phyloP scores from a whole-genome alignment of 441 rosid species.

The Erodium moschatum region DNA sequence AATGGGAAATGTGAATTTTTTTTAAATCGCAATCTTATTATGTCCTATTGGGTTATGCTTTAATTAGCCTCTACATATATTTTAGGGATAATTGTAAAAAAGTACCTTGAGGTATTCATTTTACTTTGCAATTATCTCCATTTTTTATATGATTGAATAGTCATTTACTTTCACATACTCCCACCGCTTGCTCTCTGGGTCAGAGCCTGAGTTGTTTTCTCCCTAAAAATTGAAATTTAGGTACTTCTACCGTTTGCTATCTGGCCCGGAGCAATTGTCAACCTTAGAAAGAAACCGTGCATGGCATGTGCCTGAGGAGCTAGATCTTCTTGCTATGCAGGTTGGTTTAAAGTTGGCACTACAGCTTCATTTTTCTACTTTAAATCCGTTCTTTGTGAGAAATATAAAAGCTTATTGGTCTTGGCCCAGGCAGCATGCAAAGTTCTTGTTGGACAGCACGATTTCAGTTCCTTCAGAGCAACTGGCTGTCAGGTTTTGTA shows the following conservation, averaged over 20 bases:
- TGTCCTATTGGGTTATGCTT: neutral
- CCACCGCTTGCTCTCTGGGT: neutral
- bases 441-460: constrained; percentile 76
- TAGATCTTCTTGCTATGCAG: constrained; percentile 71
- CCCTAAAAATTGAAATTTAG: constrained; percentile 29
- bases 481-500: constrained; percentile 78
- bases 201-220: neutral
- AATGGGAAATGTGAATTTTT: neutral
- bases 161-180: neutral
- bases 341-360: constrained; percentile 27
- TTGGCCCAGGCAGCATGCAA: constrained; percentile 78
- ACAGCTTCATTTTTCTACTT: neutral
- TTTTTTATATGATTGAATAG: neutral
- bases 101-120: no score
- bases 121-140: neutral
- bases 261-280: constrained; percentile 66
- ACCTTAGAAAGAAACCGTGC: constrained; percentile 68
- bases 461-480: constrained; percentile 95
- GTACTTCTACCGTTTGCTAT: constrained; percentile 73
- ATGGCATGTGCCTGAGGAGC: constrained; percentile 71
- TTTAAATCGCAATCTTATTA: neutral
- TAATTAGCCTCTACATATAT: no score
- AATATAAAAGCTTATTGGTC: constrained; percentile 13
- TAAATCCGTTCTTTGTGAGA: constrained; percentile 1
- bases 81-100: no score